Base-by-base conservation (phyloP, 192 early-diverging fungal genomes). In the Dissophora ornata region DNA sequence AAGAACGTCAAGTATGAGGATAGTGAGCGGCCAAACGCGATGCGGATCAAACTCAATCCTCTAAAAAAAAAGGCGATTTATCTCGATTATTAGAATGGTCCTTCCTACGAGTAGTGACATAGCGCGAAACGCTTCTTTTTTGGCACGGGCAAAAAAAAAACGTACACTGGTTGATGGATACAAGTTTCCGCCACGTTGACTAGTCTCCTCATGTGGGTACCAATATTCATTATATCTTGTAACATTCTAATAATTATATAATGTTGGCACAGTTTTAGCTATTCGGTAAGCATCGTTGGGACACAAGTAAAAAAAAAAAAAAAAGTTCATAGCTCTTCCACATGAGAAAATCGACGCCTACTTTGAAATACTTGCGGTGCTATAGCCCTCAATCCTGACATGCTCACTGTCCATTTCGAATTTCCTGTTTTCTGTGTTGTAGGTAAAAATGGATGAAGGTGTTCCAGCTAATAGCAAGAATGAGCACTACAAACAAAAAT, bases 21-120 rank as follows among this genome's bases (percentile, higher is more conserved):
- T 30, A 83, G 34, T 4, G 75, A 80, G 19, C 53, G 70, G 8
- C 79, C 81, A 38, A 83, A 83, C 19, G 81, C 79, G 9, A 79
- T 62, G 0, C 79, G 61, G 30, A 67, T 57, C 42, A 77, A 59
- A 15, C 81, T 63, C 55, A 80, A 62, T 22, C 61, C 65, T 11
- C 80, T 79, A 58, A 21, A 42, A n/a, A n/a, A 22, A n/a, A n/a
- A n/a, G n/a, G n/a, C n/a, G n/a, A n/a, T n/a, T n/a, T n/a, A n/a
- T n/a, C n/a, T n/a, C n/a, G n/a, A n/a, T n/a, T n/a, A n/a, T n/a
- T n/a, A n/a, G n/a, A n/a, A n/a, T n/a, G n/a, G n/a, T n/a, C n/a
- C n/a, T n/a, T n/a, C n/a, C n/a, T n/a, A n/a, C n/a, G n/a, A n/a
- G n/a, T n/a, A n/a, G n/a, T n/a, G n/a, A n/a, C n/a, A n/a, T n/a